Evolutionary conservation across 2,329 filamentous ascomycete genomes (phyloP).

Genomic region (Pseudopithomyces maydicus): DNA sequence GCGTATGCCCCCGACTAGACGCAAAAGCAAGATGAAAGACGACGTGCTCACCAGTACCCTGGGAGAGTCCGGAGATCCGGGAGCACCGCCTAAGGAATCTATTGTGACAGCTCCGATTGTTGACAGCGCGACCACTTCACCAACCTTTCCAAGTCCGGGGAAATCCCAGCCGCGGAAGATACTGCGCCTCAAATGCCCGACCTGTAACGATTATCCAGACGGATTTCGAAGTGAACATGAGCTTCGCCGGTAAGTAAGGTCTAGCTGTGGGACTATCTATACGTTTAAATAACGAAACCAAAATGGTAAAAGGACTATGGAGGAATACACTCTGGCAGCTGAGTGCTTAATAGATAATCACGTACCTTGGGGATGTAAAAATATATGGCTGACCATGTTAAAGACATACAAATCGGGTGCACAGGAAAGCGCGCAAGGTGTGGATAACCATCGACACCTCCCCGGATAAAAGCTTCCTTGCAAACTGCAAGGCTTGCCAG

Average conservation of each 20-base stretch:
- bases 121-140: slow-evolving; percentile 36
- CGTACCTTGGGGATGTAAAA: not conserved
- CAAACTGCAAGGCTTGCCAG: slow-evolving; percentile 82
- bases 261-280: not conserved
- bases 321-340: not conserved
- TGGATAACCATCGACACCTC: slow-evolving; percentile 69
- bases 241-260: slow-evolving; percentile 25
- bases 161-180: slow-evolving; percentile 41
- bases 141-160: slow-evolving; percentile 33
- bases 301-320: not conserved
- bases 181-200: slow-evolving; percentile 57
- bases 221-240: slow-evolving; percentile 89
- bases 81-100: slow-evolving; percentile 33
- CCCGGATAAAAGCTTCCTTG: slow-evolving; percentile 67
- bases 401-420: slow-evolving; percentile 65
- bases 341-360: not conserved
- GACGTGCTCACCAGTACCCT: slow-evolving; percentile 27
- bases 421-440: slow-evolving; percentile 64
- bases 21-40: slow-evolving; percentile 43
- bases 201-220: slow-evolving; percentile 74
- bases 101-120: slow-evolving; percentile 33
- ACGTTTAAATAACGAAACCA: not conserved
- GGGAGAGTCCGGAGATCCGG: slow-evolving; percentile 30
- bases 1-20: slow-evolving; percentile 42
- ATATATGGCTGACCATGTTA: slow-evolving; percentile 1